phyloP scores from a whole-genome alignment of 1,139 yeast species.

The Pichia sp. region DNA sequence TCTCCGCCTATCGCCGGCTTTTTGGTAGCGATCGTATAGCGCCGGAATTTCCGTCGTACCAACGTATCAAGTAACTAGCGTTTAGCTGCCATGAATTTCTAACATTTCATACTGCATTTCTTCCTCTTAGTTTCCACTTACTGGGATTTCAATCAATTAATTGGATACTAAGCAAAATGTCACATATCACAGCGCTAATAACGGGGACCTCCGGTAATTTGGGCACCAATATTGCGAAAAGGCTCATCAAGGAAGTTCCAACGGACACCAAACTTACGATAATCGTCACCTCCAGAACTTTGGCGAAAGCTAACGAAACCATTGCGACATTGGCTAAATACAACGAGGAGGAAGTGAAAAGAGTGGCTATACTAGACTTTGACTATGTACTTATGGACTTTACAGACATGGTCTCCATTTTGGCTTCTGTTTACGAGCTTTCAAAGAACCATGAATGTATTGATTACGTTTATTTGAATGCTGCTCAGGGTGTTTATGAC shows the following conservation, averaged over 20 bases:
- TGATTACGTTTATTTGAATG: conserved; percentile 77
- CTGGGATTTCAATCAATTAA: no score
- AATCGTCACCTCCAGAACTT: conserved; percentile 81
- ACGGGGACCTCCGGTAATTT: conserved; percentile 73
- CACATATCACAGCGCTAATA: conserved; percentile 40
- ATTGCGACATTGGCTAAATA: conserved; percentile 52
- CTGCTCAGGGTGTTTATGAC: conserved; percentile 81
- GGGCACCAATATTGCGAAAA: conserved; percentile 77
- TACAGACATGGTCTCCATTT: conserved; percentile 81
- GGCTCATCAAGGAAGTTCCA: conserved; percentile 58
- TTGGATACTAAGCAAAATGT: not conserved
- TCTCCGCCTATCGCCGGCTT: no score
- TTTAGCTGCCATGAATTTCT: no score
- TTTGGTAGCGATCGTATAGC: no score
- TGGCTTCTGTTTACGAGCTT: conserved; percentile 68
- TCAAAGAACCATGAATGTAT: conserved; percentile 53
- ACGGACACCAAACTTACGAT: conserved; percentile 55
- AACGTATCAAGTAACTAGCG: no score
- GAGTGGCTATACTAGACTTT: conserved; percentile 58
- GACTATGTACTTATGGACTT: conserved; percentile 86
- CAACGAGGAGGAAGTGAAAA: conserved; percentile 31
- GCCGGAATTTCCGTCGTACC: no score
- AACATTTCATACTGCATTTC: no score
- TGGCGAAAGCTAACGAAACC: conserved; percentile 77
- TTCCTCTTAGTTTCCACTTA: no score